Evolutionary conservation across 1,139 yeast species (phyloP).

Genomic region (Blastobotrys persicus): DNA sequence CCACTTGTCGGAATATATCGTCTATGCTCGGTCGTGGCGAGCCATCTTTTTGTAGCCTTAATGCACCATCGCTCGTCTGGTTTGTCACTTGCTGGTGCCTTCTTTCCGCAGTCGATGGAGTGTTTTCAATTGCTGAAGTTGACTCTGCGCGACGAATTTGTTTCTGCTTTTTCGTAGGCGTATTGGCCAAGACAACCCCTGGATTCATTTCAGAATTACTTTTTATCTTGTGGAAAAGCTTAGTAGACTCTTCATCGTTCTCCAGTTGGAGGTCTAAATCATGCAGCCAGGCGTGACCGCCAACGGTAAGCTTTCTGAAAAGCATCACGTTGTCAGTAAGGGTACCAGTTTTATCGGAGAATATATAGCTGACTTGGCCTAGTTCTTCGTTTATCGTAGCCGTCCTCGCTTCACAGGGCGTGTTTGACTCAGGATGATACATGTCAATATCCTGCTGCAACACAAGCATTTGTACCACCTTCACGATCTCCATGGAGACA

Average conservation of each 20-base stretch:
- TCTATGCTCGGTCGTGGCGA: conserved; percentile 30
- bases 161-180: conserved; percentile 8
- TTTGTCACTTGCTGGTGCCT: not conserved
- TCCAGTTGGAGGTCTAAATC: conserved; percentile 53
- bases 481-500: conserved; percentile 94
- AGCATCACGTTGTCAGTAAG: conserved; percentile 54
- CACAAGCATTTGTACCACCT: conserved; percentile 76
- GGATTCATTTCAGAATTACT: not conserved
- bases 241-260: conserved; percentile 16
- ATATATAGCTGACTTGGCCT: conserved; percentile 93
- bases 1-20: conserved; percentile 36
- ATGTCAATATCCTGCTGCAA: conserved; percentile 90
- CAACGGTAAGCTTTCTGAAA: conserved; percentile 42
- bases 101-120: conserved; percentile 3
- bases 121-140: conserved; percentile 5
- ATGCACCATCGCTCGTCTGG: not conserved
- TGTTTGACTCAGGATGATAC: conserved; percentile 80
- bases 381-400: conserved; percentile 94
- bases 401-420: conserved; percentile 93
- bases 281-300: conserved; percentile 90
- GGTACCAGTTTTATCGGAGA: conserved; percentile 97
- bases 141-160: conserved; percentile 14
- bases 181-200: not conserved
- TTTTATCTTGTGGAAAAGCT: conserved; percentile 9
- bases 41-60: not conserved